Percentiles rank a stretch among this genome's conserved stretches.
These are phyloP conservation scores for Annulohypoxylon stygium DNA, from an alignment of 495 filamentous ascomycete genomes.

Conservation along the genomic window DNA sequence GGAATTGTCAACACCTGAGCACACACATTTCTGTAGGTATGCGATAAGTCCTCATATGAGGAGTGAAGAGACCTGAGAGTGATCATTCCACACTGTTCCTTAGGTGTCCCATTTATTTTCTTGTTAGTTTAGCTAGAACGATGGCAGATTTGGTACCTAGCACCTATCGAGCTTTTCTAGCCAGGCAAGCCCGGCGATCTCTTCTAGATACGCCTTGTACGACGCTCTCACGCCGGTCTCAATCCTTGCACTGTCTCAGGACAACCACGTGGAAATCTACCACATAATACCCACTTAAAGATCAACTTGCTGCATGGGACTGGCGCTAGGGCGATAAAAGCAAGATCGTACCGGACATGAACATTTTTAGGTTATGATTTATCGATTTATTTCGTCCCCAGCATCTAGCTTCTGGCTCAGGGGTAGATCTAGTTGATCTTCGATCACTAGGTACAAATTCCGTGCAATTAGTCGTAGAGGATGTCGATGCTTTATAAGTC, in stretches of 20 bases:
- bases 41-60: no score
- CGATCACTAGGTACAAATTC: not conserved
- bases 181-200: not conserved
- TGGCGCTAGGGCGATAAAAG: not conserved
- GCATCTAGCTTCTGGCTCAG: not conserved
- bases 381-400: not conserved
- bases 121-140: not conserved
- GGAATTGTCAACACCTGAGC: no score
- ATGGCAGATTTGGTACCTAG: not conserved
- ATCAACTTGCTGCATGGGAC: not conserved
- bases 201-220: not conserved
- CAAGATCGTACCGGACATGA: not conserved
- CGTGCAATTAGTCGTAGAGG: not conserved
- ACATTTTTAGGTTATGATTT: not conserved
- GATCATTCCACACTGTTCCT: no score
- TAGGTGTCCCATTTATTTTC: not conserved
- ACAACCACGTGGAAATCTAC: not conserved
- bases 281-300: not conserved
- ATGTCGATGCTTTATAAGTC: not conserved
- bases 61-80: no score
- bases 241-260: not conserved
- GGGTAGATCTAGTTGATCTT: not conserved
- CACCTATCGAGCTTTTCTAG: not conserved
- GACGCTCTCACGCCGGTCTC: not conserved
- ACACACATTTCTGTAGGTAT: no score